Base-by-base conservation (phyloP, 441 rosid genomes). In the Bruguiera hainesii region DNA sequence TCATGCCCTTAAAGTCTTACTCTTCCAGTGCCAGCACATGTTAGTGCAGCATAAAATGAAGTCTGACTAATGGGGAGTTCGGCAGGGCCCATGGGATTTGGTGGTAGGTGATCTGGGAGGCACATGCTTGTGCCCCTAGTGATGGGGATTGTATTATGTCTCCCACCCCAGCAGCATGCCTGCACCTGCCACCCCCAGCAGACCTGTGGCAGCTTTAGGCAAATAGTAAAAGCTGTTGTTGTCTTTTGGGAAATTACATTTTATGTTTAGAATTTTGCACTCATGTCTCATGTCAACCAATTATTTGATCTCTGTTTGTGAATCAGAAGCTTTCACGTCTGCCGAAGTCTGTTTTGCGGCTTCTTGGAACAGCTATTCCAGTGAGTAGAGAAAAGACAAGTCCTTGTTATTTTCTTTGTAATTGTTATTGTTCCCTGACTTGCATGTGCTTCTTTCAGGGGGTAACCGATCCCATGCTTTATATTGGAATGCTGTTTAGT, bases 391-490 rank as follows among this genome's bases (percentile, higher is more conserved):
- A 19, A 60, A 15, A 18, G 39, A 33, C 19, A 2, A 26, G 33
- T 59, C 28, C 58, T 55, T 23, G 23, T 65, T 7, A 10, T 53
- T 23, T 53, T 16, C 56, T 63, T 63, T 46, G 10, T 30, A 31
- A 30, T 58, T 60, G 42, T 23, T 29, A n/a, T 48, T 11, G 25
- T 58, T 57, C 20, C 3, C 29, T 58, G 46, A 64, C 64, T 60
- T 63, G 33, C 7, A 6, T 65, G 66, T 64, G 49, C 73, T 74
- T 78, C 58, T 80, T 86, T 72, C 90, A 96, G 99, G 99, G 99
- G 68, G 95, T 96, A 73, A 96, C 99, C 30, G 99, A 96, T 56
- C 99, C 99, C 18, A 96, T 96, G 99, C 98, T 96, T 78, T 96
- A 96, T 84, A 88, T 96, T 21, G 99, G 99, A 78, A 96, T 96